Evolutionary conservation across 2,329 filamentous ascomycete species (phyloP), one percentile per base, ranked within the genome.

Genomic region (Dothistroma pini): DNA sequence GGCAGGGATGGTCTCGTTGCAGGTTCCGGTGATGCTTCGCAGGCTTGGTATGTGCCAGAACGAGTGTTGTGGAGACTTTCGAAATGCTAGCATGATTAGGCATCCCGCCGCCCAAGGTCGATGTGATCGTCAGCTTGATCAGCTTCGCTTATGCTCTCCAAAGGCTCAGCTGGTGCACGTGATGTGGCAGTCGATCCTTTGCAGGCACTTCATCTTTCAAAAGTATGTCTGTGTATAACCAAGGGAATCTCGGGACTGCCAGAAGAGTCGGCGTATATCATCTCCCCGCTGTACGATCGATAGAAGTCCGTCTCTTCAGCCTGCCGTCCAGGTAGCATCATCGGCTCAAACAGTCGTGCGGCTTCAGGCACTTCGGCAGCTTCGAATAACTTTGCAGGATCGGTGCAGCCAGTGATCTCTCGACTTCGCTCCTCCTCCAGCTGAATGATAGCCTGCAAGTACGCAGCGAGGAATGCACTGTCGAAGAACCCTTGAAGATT

Each of bases 401-500:
- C 48, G 8, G 8, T 19, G 14, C 16, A 29, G 16, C 56, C 56
- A 44, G 31, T 35, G 10, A 47, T 9, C 5, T 44, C 38, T 44
- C 55, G 29, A 19, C 25, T 44, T n/a, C 55, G 55, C 55, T 38
- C 22, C 22, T 58, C 56, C 31, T 58, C 56, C 19, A 58, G 48
- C 11, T 44, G 14, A 4, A 41, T 16, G n/a, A 58, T 58, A 5
- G n/a, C 32, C 5, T 58, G 32, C n/a, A 58, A 25, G 19, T 58
- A 58, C n/a, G 56, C 25, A n/a, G 56, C 56, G 11, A 58, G 32
- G n/a, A 51, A 58, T 4, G 48, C 56, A 21, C 56, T 58, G 49
- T 58, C 56, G 21, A 58, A 58, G 19, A 58, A 22, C 10, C 56
- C 56, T 53, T 58, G 56, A 5, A 58, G 49, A 32, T 58, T 58